Percentiles rank a stretch among this genome's conserved stretches.
Evolutionary conservation across 2,329 filamentous ascomycete genomes (phyloP).

Genomic region (Colletotrichum neosansevieriae): DNA sequence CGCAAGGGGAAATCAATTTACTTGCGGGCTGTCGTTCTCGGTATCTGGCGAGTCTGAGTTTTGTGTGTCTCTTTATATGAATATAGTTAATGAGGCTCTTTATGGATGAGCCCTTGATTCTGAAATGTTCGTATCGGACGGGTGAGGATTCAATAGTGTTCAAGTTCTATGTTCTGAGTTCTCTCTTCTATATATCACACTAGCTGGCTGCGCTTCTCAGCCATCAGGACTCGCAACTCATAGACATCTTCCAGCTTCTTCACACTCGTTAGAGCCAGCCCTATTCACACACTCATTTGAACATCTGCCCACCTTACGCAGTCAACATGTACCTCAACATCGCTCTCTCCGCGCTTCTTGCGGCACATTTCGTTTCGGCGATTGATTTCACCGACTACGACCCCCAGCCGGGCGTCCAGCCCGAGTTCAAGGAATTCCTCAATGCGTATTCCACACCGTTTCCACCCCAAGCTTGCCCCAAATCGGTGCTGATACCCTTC

Average conservation of each 20-base stretch:
- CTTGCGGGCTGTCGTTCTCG: conserved; percentile 1
- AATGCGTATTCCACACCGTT: background rate
- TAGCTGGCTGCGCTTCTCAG: background rate
- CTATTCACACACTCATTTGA: background rate
- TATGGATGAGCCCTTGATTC: background rate
- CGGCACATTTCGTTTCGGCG: conserved; percentile 5
- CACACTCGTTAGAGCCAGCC: background rate
- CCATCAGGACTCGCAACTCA: background rate
- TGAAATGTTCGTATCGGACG: background rate
- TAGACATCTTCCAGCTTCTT: background rate
- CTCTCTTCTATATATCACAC: background rate
- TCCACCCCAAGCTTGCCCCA: no score
- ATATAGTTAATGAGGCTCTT: background rate
- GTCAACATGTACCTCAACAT: conserved; percentile 2
- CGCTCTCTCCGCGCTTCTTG: conserved; percentile 1
- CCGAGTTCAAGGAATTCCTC: conserved; percentile 28
- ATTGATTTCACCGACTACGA: conserved; percentile 29
- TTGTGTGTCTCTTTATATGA: background rate
- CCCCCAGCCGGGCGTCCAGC: conserved; percentile 23
- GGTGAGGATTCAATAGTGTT: background rate
- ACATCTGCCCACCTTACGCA: no score
- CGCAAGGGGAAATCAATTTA: background rate
- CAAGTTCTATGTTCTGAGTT: background rate
- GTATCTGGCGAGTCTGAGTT: background rate
- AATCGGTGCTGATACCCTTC: background rate